Base-by-base conservation (phyloP, 768 basidiomycete species). In the Leucocoprinus leucothites region DNA sequence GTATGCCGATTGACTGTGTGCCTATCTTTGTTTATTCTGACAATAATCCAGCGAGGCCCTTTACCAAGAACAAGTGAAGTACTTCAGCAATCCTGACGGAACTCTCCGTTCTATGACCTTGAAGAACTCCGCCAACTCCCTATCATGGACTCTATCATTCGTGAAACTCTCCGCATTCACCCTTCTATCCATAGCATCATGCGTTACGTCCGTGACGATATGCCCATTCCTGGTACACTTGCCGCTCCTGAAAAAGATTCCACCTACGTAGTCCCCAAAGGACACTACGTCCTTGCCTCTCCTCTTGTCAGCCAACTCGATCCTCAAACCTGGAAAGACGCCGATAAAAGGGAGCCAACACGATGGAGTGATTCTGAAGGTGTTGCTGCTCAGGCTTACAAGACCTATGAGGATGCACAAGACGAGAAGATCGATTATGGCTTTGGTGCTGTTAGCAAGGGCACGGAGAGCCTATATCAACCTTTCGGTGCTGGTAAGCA, bases 401-500 rank as follows among this genome's bases (percentile, higher is more conserved):
- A 82, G 63, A 77, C 80, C 60, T 94, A 97, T 64, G 70, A 74
- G 38, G 90, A 90, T 62, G 85, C 85, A 62, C 69, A 71, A 28
- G 89, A 91, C 54, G 92, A 96, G 70, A 94, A 94, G 76, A 77
- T 98, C 58, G 97, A 99, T 70, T 99, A 88, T 64, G 97, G 97
- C 1, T 99, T 92, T 69, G 97, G 97, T 51, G 83, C 86, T 57
- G 90, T 99, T 49, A 91, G 88, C 75, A 98, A 98, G 74, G 95
- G 95, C 48, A 98, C 95, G 5, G 91, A 95, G 55, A 91, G 88
- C 61, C 93, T 91, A 47, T 98, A 98, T 69, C 91, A 97, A 67
- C 97, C 97, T 1, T 99, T 99, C 64, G 97, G 97, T 58, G 96
- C 97, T 49, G 97, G 97, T 25, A 81, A 91, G 63, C 96, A 98